These are phyloP conservation scores for Neurospora africana DNA, from an alignment of 495 filamentous ascomycete species.

Conservation along the genomic window DNA sequence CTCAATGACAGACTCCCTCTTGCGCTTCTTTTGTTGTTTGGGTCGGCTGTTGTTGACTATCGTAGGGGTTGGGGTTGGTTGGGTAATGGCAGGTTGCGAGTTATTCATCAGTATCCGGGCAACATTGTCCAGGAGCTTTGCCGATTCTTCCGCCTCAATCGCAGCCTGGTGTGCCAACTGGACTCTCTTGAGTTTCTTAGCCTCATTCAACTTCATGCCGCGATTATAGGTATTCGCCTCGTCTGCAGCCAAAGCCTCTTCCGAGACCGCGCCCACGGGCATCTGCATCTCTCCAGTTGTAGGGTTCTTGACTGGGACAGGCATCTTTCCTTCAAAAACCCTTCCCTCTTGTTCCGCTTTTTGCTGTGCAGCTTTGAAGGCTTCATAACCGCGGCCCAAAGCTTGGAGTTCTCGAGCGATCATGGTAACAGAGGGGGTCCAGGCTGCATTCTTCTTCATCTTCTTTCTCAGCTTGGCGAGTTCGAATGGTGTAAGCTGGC, in stretches of 20 bases:
- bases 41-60: slow-evolving; percentile 11
- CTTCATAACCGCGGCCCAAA: slow-evolving; percentile 65
- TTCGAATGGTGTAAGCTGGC: slow-evolving; percentile 81
- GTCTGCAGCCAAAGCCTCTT: slow-evolving; percentile 38
- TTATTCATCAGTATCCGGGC: slow-evolving; percentile 41
- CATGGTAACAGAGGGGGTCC: slow-evolving; percentile 95
- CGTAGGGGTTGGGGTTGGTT: slow-evolving; percentile 8
- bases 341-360: slow-evolving; percentile 57
- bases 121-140: slow-evolving; percentile 43
- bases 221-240: slow-evolving; percentile 61
- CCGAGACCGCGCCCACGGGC: slow-evolving; percentile 39
- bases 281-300: slow-evolving; percentile 35
- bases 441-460: slow-evolving; percentile 98
- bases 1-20: slow-evolving; percentile 39
- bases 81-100: slow-evolving; percentile 2
- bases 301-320: slow-evolving; percentile 33
- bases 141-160: slow-evolving; percentile 54
- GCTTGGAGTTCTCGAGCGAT: slow-evolving; percentile 75
- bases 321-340: slow-evolving; percentile 43
- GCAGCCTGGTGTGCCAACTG: slow-evolving; percentile 56
- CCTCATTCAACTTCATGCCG: slow-evolving; percentile 86
- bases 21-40: slow-evolving; percentile 37
- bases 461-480: slow-evolving; percentile 84
- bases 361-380: slow-evolving; percentile 58
- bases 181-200: slow-evolving; percentile 83